phyloP scores from a whole-genome alignment of 2,329 filamentous ascomycete species.

The Botrytis byssoidea region DNA sequence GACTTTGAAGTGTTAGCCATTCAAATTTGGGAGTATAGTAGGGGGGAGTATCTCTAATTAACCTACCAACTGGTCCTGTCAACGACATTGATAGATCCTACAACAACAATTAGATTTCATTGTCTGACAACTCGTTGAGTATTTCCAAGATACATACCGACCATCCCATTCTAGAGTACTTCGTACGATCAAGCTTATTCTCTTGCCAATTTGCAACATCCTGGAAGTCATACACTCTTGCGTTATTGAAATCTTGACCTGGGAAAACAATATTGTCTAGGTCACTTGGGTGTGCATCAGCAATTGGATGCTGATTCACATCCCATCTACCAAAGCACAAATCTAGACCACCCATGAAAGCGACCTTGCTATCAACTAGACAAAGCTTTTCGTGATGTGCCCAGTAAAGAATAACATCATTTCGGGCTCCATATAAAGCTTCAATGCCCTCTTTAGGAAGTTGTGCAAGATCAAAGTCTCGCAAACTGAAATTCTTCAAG shows the following conservation, averaged over 20 bases:
- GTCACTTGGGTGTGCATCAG: slow-evolving; percentile 71
- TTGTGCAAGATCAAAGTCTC: slow-evolving; percentile 57
- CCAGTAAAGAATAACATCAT: slow-evolving; percentile 85
- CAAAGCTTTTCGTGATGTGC: slow-evolving; percentile 92
- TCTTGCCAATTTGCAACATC: slow-evolving; percentile 74
- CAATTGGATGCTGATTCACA: slow-evolving; percentile 80
- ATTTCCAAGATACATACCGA: slow-evolving; percentile 43
- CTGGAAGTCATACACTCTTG: slow-evolving; percentile 76
- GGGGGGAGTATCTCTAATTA: not conserved
- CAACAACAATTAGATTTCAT: not conserved
- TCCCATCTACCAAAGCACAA: slow-evolving; percentile 88
- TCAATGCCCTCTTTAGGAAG: slow-evolving; percentile 72
- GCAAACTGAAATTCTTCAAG: slow-evolving; percentile 49
- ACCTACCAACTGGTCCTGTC: slow-evolving; percentile 50
- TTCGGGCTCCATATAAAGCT: slow-evolving; percentile 75
- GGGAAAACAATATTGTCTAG: slow-evolving; percentile 76
- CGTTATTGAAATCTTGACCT: slow-evolving; percentile 92
- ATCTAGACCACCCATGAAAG: slow-evolving; percentile 90
- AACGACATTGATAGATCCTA: slow-evolving; percentile 74
- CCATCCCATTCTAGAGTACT: slow-evolving; percentile 88
- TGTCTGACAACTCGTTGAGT: not conserved
- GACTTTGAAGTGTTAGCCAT: slow-evolving; percentile 47
- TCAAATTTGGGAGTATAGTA: slow-evolving; percentile 40
- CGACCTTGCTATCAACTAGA: slow-evolving; percentile 72
- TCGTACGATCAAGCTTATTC: slow-evolving; percentile 80